These are phyloP conservation scores for Tricholoma hemisulphureum DNA, from an alignment of 768 basidiomycete genomes.

Conservation along the genomic window DNA sequence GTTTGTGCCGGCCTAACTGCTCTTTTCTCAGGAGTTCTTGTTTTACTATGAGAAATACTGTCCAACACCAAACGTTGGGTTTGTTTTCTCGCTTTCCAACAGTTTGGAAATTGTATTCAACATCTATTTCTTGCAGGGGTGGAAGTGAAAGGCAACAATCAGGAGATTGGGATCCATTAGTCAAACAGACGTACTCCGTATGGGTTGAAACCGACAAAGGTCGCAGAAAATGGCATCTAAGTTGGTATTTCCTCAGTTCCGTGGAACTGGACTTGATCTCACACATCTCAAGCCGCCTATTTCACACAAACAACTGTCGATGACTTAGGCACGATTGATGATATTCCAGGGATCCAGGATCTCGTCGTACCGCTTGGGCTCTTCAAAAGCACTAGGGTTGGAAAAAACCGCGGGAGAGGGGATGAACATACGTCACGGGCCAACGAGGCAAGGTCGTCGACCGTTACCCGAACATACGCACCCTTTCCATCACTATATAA, in stretches of 20 bases:
- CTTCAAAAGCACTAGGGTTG: conserved; percentile 66
- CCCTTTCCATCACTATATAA: conserved; percentile 38
- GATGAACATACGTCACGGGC: conserved; percentile 34
- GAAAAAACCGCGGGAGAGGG: conserved; percentile 45
- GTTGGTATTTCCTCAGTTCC: conserved; percentile 41
- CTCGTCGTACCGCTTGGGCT: conserved; percentile 64
- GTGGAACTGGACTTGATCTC: conserved; percentile 8
- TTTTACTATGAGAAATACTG: conserved; percentile 81
- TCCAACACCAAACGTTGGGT: conserved; percentile 48
- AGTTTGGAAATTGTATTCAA: background rate
- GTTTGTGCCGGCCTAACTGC: conserved; percentile 7
- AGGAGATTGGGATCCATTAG: conserved; percentile 63
- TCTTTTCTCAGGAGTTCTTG: conserved; percentile 63
- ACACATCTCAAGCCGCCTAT: conserved; percentile 60
- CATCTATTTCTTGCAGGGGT: conserved; percentile 10
- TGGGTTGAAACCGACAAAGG: conserved; percentile 67
- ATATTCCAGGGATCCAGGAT: conserved; percentile 55
- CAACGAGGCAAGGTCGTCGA: conserved; percentile 25
- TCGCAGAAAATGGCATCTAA: conserved; percentile 79
- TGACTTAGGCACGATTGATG: conserved; percentile 68
- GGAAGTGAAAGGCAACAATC: conserved; percentile 49
- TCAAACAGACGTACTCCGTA: conserved; percentile 85
- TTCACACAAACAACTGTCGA: conserved; percentile 78
- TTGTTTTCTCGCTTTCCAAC: conserved; percentile 6
- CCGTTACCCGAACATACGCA: conserved; percentile 38